Base-by-base conservation (phyloP, 2,329 filamentous ascomycete species). In the Fusarium austroafricanum region DNA sequence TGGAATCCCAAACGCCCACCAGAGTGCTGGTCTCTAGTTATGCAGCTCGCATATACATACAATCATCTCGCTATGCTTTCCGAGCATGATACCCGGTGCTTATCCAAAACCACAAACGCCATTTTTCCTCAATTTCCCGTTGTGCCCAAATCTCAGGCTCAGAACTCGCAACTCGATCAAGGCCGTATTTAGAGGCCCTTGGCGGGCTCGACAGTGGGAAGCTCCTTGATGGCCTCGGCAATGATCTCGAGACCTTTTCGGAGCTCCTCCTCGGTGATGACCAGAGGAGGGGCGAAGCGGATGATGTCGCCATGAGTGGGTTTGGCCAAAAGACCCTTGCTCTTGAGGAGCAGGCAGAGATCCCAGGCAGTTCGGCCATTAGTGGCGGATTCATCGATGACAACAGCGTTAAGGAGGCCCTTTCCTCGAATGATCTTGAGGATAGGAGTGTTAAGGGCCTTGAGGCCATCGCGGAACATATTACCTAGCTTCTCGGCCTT, bases 241-340 rank as follows among this genome's bases (percentile, higher is more conserved):
- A 99, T 97, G 75, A 96, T 95, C 52, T 79, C 79, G 55, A 98
- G 79, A 2, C 95, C 91, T 76, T 89, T 87, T 71, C 89, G 86
- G 70, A 99, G 90, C 81, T 99, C 89, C 62, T 90, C 87, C 76
- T 98, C 94, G 26, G 90, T 94, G 75, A 99, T 98, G 70, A 99
- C 94, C 55, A 99, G 84, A 20, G 96, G 96, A 45, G 96, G 96
- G n/a, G 96, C 96, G 65, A 99, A 91, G 59, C 96, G 92, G 78
- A 99, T 99, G 79, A 99, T 98, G 81, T 98, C 97, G 76, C 97
- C 91, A 80, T 99, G 96, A 9, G 96, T 99, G 29, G 96, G 96
- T 87, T 99, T 99, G 75, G 96, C 96, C 93, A 99, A 79, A 57
- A 99, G 83, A 61, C 96, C 96, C 86, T 97, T 98, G 80, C 91